phyloP scores from a whole-genome alignment of 441 rosid species.

The Erodium texanum region DNA sequence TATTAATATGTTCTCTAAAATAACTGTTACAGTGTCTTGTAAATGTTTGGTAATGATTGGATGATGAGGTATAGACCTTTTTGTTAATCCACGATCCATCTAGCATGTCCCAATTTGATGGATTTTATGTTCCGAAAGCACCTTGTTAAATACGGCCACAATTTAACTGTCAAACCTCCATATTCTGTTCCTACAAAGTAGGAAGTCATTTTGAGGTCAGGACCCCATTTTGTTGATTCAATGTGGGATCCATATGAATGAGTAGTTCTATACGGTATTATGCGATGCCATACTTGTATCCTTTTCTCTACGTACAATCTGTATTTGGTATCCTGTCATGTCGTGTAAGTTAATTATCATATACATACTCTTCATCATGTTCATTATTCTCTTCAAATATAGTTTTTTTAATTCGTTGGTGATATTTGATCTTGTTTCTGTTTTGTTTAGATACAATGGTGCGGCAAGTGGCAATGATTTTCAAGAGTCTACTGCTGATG shows the following conservation, averaged over 20 bases:
- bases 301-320: neutral
- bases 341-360: neutral
- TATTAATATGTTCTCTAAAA: neutral
- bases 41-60: neutral
- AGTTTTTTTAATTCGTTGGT: neutral
- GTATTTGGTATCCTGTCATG: neutral
- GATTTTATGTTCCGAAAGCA: neutral
- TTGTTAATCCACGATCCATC: neutral
- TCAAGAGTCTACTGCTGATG: constrained; percentile 46
- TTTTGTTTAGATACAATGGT: constrained; percentile 45
- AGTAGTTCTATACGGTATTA: neutral
- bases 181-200: no score
- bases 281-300: neutral
- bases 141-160: no score
- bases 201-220: no score
- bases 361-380: neutral
- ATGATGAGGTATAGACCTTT: neutral
- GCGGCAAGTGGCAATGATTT: constrained; percentile 49
- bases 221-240: neutral
- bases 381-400: neutral
- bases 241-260: neutral
- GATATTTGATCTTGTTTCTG: constrained; percentile 14
- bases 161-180: no score
- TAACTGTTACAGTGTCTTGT: neutral
- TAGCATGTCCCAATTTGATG: neutral